These are phyloP conservation scores for Laguncularia racemosa DNA, from an alignment of 345 rosid genomes.

Conservation along the genomic window DNA sequence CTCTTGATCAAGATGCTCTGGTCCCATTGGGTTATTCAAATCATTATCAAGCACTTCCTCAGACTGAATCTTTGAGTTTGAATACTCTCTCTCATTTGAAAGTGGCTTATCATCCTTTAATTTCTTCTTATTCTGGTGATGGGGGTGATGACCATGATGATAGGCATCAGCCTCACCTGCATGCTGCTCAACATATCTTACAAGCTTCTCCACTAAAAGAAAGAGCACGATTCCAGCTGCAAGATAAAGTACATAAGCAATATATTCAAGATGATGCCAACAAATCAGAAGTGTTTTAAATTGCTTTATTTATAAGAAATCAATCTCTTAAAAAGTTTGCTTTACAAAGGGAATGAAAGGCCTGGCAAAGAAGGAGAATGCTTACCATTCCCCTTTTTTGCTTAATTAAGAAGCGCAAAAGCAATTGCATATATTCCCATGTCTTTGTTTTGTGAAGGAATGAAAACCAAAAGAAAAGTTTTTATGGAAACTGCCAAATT, in stretches of 20 bases:
- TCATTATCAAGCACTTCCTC: conserved; percentile 27
- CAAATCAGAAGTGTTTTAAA: conserved; percentile 8
- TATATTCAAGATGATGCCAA: conserved; percentile 17
- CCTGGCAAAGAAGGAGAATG: too few species aligned
- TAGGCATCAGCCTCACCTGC: conserved; percentile 45
- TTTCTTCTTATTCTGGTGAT: conserved; percentile 46
- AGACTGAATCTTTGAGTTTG: conserved; percentile 15
- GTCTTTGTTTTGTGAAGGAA: too few species aligned
- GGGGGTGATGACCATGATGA: conserved; percentile 71
- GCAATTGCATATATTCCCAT: too few species aligned
- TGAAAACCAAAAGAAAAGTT: too few species aligned
- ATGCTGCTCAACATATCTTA: conserved; percentile 78
- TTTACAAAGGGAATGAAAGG: too few species aligned
- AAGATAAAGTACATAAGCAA: conserved; percentile 18
- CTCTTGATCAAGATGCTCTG: conserved; percentile 13
- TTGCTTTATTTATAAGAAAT: too few species aligned
- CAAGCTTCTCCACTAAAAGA: conserved; percentile 90
- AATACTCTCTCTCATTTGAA: conserved; percentile 16
- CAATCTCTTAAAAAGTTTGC: too few species aligned
- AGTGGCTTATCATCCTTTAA: conserved; percentile 38
- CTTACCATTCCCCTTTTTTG: too few species aligned
- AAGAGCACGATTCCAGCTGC: conserved; percentile 96
- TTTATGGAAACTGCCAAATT: too few species aligned
- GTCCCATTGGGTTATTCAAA: conserved; percentile 29
- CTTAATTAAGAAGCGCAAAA: too few species aligned